Evolutionary conservation across 257 asterid species (phyloP).

Genomic region (Nicotiana undulata): DNA sequence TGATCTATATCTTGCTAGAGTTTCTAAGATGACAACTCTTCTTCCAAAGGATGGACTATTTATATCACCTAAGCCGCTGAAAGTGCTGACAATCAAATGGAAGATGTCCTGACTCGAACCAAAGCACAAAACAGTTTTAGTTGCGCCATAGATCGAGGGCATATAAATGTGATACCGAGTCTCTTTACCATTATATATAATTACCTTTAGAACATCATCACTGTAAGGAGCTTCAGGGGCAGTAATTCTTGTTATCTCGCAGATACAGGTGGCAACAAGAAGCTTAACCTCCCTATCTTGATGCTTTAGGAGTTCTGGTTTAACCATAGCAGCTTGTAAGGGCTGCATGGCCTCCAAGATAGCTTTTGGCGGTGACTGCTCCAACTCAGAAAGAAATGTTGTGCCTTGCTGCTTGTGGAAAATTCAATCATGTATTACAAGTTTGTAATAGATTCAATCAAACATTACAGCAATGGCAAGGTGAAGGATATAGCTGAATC

Average conservation of each 20-base stretch:
- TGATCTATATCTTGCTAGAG: slow-evolving; percentile 90
- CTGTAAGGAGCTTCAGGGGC: slow-evolving; percentile 95
- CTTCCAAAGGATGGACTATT: slow-evolving; percentile 74
- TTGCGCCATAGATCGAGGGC: neutral
- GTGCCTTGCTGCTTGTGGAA: slow-evolving; percentile 76
- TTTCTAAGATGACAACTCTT: slow-evolving; percentile 90
- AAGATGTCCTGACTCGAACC: slow-evolving; percentile 69
- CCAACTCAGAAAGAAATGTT: slow-evolving; percentile 71
- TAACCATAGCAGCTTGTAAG: slow-evolving; percentile 63
- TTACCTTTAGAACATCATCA: slow-evolving; percentile 83
- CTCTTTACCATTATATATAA: neutral
- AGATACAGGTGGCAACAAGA: slow-evolving; percentile 87
- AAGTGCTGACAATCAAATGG: slow-evolving; percentile 80
- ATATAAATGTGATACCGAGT: neutral
- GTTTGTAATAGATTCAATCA: neutral
- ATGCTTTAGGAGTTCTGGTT: slow-evolving; percentile 88
- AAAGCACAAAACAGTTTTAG: slow-evolving; percentile 13
- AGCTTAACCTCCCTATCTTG: slow-evolving; percentile 88
- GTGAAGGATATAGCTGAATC: neutral
- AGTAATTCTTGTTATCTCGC: slow-evolving; percentile 95
- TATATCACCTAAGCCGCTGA: slow-evolving; percentile 77
- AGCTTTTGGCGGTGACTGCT: slow-evolving; percentile 78
- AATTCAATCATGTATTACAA: slow-evolving; percentile 7
- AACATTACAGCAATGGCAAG: slow-evolving; percentile 5
- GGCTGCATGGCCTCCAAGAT: slow-evolving; percentile 76